Percentiles rank a stretch among this genome's conserved stretches.
phyloP scores from a whole-genome alignment of 371 early-diverging fungal genomes.

The Mortierella sp. region DNA sequence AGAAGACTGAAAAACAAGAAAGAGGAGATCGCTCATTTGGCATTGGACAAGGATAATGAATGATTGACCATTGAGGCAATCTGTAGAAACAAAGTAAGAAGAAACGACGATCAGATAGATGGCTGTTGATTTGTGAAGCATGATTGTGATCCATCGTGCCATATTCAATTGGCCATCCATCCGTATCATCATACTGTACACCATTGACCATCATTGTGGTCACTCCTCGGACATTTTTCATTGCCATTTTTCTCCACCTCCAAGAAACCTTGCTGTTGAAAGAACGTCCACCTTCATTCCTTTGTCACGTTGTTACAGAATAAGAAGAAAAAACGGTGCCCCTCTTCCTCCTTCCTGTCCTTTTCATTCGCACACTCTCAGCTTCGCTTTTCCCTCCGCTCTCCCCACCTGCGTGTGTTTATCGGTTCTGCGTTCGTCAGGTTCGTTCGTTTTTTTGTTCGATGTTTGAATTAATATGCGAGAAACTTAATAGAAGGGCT shows the following conservation, averaged over 20 bases:
- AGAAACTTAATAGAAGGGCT: background rate
- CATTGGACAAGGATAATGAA: too few species aligned
- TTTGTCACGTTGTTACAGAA: background rate
- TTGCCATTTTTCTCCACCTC: background rate
- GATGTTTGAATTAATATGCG: background rate
- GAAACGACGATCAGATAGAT: background rate
- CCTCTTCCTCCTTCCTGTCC: background rate
- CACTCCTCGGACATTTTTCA: background rate
- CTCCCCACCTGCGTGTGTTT: background rate
- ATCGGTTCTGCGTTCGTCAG: slow-evolving; percentile 7
- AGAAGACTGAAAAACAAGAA: too few species aligned
- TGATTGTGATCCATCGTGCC: background rate
- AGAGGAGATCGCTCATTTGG: too few species aligned
- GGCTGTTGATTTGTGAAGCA: background rate
- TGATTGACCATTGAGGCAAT: too few species aligned
- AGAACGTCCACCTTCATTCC: background rate
- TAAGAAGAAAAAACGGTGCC: background rate
- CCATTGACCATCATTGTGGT: too few species aligned
- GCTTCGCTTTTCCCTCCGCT: background rate
- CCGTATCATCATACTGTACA: background rate
- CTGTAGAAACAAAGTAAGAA: background rate
- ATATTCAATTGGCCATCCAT: background rate
- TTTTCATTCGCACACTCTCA: background rate
- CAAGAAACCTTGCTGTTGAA: background rate
- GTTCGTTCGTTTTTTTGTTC: background rate